phyloP scores from a whole-genome alignment of 495 filamentous ascomycete species.

The Penicillium malachiteum region DNA sequence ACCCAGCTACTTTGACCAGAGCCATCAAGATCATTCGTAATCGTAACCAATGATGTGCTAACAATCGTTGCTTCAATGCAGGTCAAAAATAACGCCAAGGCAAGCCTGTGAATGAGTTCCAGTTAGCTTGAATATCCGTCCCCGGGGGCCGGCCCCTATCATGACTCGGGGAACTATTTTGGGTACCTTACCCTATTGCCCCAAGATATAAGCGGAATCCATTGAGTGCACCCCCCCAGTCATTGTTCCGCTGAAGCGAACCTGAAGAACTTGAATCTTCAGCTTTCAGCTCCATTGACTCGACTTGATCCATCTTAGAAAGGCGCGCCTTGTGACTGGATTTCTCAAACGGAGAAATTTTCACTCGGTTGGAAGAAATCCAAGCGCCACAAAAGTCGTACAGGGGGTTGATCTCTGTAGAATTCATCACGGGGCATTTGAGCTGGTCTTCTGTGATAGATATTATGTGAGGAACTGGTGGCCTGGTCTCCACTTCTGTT shows the following conservation, averaged over 20 bases:
- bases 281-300: too few relatives aligned
- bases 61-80: constrained; percentile 59
- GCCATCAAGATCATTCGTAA: constrained; percentile 49
- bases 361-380: too few relatives aligned
- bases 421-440: too few relatives aligned
- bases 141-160: neutral
- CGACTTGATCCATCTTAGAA: too few relatives aligned
- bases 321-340: too few relatives aligned
- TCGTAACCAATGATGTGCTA: constrained; percentile 57
- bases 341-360: too few relatives aligned
- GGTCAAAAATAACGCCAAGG: constrained; percentile 47
- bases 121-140: neutral
- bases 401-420: too few relatives aligned
- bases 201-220: constrained; percentile 5
- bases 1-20: constrained; percentile 52
- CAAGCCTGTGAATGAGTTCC: neutral
- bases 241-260: neutral
- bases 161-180: neutral
- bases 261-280: too few relatives aligned
- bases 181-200: constrained; percentile 1
- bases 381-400: too few relatives aligned
- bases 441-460: too few relatives aligned
- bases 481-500: too few relatives aligned
- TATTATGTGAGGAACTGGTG: too few relatives aligned
- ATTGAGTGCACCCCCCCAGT: constrained; percentile 6